Evolutionary conservation across 345 rosid species (phyloP), one percentile per base, ranked within the genome.

Genomic region (Eucalyptus leucophloia): DNA sequence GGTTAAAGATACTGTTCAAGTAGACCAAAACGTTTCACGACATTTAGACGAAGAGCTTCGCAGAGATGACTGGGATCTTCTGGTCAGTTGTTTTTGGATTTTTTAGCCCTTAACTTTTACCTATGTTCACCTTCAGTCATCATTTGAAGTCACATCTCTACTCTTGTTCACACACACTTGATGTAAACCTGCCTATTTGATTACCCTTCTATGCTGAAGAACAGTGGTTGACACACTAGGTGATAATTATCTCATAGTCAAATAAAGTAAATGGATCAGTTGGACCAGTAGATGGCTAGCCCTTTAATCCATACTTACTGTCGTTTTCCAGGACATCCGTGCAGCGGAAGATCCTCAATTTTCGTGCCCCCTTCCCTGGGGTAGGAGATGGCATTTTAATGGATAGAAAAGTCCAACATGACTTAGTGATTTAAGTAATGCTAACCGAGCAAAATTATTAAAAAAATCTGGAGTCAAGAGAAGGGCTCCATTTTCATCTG

Each of bases 1-100:
- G 99, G 99, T 96, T 90, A 96, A 96, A 95, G 99, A 96, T 93
- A 97, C 98, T 16, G 94, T 96, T 85, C 96, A 95, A 91, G 99
- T 97, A 69, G 99, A 97, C 90, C 94, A 92, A 89, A 96, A 97
- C 83, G 99, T 96, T 86, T 94, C 99, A 42, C 92, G 97, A 62
- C 98, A 97, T 94, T 93, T 96, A 91, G 92, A 89, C 6, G 42
- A 90, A 86, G 99, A 96, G 92, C 96, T 97, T 30, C 86, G 88
- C 65, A 90, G 90, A 86, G 94, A 94, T 92, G 99, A 97, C 89
- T 97, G 99, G 99, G 90, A 94, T 93, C 94, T 97, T 91, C 91
- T 97, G 96, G 99, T 97, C 82, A 92, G 96, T 92, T 89, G 88
- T 47, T 69, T 2, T 88, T 49, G 13, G 26, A 72, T 11, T 34